Percentiles rank a stretch among this genome's conserved stretches.
phyloP scores from a whole-genome alignment of 176 grass and related monocot species.

The Tuctoria greenei region DNA sequence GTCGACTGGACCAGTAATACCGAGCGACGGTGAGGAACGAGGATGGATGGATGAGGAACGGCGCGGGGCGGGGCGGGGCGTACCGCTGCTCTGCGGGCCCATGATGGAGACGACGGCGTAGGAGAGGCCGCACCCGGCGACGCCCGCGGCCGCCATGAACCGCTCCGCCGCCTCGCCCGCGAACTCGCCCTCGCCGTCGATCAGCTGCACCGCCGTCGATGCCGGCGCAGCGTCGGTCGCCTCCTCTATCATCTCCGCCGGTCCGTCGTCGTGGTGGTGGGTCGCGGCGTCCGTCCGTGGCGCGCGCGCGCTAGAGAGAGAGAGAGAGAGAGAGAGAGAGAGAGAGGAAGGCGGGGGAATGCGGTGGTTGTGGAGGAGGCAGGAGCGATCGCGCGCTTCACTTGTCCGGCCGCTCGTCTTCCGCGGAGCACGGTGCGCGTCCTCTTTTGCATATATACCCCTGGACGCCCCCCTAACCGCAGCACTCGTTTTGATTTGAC shows the following conservation, averaged over 20 bases:
- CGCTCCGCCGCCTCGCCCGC: constrained; percentile 43
- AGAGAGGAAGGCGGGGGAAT: neutral
- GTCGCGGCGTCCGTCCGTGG: neutral
- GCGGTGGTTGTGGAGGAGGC: neutral
- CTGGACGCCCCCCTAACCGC: neutral
- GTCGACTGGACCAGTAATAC: too few species aligned
- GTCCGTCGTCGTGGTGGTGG: neutral
- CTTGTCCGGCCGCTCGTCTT: constrained; percentile 44
- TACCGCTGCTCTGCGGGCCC: constrained; percentile 72
- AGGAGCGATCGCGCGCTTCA: constrained; percentile 24
- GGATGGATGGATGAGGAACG: neutral
- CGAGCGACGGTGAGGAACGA: too few species aligned
- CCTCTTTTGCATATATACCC: constrained; percentile 28
- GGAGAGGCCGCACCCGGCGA: constrained; percentile 57
- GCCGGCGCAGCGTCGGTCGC: constrained; percentile 23
- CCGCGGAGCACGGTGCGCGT: constrained; percentile 40
- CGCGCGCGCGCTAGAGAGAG: neutral
- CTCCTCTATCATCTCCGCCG: constrained; percentile 40
- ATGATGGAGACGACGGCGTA: constrained; percentile 74
- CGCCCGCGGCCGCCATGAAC: constrained; percentile 49
- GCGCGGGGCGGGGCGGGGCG: neutral
- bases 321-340: neutral
- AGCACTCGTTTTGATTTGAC: too few species aligned
- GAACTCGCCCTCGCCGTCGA: constrained; percentile 64
- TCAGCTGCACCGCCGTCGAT: constrained; percentile 49